Conservation (phyloP, 345 rosid genomes). For the Kandelia obovata region DNA sequence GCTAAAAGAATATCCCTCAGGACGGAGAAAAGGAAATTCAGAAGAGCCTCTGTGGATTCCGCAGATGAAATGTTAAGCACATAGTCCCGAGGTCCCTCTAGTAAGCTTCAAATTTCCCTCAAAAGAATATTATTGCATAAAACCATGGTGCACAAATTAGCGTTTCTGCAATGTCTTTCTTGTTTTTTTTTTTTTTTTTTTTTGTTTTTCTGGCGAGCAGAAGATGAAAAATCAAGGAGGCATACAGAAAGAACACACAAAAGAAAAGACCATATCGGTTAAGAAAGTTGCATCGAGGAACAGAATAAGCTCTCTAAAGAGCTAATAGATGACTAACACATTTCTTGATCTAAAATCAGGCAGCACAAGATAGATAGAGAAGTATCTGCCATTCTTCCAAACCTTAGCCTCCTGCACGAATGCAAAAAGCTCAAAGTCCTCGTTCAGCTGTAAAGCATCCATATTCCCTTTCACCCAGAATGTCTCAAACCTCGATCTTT, state of each 20-base stretch:
- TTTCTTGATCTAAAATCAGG: constrained; percentile 57
- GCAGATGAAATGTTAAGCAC: constrained; percentile 43
- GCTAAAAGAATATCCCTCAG: constrained; percentile 24
- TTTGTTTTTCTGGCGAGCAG: constrained; percentile 20
- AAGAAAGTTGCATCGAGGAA: constrained; percentile 36
- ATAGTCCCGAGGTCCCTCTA: constrained; percentile 38
- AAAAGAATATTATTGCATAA: not conserved
- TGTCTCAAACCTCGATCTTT: constrained; percentile 58
- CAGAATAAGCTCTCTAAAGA: constrained; percentile 77
- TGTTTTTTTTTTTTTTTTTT: not conserved
- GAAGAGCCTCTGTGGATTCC: constrained; percentile 66
- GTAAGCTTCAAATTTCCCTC: constrained; percentile 28
- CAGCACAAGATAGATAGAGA: constrained; percentile 34
- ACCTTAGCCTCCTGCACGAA: constrained; percentile 50
- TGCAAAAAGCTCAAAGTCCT: constrained; percentile 36
- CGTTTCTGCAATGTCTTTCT: not conserved
- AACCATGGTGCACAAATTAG: too few species aligned
- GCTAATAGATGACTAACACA: constrained; percentile 57
- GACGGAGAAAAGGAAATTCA: constrained; percentile 36
- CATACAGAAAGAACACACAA: constrained; percentile 33
- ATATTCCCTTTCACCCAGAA: constrained; percentile 22
- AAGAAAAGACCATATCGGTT: constrained; percentile 26
- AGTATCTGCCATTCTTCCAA: constrained; percentile 39
- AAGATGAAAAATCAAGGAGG: constrained; percentile 45
- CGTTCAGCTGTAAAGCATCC: constrained; percentile 33